Base-by-base conservation (phyloP, 2,329 filamentous ascomycete species). In the Aspergillus jensenii region DNA sequence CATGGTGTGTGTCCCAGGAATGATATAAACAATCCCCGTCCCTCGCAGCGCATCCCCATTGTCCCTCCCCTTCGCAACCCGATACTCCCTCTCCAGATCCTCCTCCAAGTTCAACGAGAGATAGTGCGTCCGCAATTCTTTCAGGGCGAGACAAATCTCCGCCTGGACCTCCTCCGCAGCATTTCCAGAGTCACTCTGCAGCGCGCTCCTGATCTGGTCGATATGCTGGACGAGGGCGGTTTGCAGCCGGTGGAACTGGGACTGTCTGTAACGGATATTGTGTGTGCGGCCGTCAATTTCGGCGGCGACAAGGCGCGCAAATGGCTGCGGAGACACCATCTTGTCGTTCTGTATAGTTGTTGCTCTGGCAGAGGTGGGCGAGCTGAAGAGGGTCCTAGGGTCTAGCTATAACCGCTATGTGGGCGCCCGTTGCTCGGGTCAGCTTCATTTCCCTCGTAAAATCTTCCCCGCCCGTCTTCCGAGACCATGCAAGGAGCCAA, bases 1-100 rank as follows among this genome's bases (percentile, higher is more conserved):
- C 8, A 79, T 68, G 0, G 78, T 83, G 65, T 84, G 78, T 6
- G 59, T 68, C 9, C 73, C 70, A 1, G 82, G 80, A 49, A 80
- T 75, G 50, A 85, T 79, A 45, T 81, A 81, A 1, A 79, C 68
- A 39, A 73, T 69, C 0, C 70, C 70, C 2, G 56, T n/a, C 19
- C 25, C 17, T 40, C 15, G 54, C 58, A 47, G 59, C 60, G 0
- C 27, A 31, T 31, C 9, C 27, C 23, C 14, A 9, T 59, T 69
- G 35, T 70, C 64, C 17, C 61, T 63, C 3, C 65, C 65, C 27
- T 64, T 40, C 11, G 62, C 60, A 52, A 68, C 62, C 37, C 60
- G 59, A 62, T 68, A 68, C 51, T 70, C 68, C 6, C 44, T 41
- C 48, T 56, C 51, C 2, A 62, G 44, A 17, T 62, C 60, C 8